These are phyloP conservation scores for Quercus alba DNA, from an alignment of 306 rosid species.

Conservation along the genomic window DNA sequence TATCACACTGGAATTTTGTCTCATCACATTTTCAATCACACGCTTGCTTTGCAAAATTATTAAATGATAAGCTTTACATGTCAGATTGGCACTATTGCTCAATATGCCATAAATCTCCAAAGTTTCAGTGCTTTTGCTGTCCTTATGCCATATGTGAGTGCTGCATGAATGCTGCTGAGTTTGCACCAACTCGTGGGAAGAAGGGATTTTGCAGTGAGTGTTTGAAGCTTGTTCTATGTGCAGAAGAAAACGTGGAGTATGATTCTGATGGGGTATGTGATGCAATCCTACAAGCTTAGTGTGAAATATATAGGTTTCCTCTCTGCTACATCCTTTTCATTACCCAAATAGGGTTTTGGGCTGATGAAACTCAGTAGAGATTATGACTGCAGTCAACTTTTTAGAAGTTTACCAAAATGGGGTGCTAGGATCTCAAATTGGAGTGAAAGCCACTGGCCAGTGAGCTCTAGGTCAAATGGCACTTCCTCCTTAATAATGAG, in stretches of 20 bases:
- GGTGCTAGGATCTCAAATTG: neutral
- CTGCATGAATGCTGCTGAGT: slow-evolving; percentile 36
- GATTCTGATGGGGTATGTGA: slow-evolving; percentile 60
- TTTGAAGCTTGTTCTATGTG: slow-evolving; percentile 41
- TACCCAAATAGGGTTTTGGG: neutral
- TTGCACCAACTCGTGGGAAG: slow-evolving; percentile 27
- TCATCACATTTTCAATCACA: neutral
- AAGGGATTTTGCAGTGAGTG: slow-evolving; percentile 61
- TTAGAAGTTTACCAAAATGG: neutral
- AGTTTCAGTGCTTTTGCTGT: slow-evolving; percentile 58
- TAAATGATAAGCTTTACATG: neutral
- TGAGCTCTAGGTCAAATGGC: too few relatives aligned
- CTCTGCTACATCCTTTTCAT: neutral
- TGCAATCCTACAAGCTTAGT: slow-evolving; percentile 1
- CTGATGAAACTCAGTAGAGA: neutral
- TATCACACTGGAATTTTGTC: neutral
- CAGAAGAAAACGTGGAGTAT: slow-evolving; percentile 42
- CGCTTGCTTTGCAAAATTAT: neutral
- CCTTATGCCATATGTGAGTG: slow-evolving; percentile 47
- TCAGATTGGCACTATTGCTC: slow-evolving; percentile 66
- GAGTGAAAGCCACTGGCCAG: too few relatives aligned
- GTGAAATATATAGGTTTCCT: neutral
- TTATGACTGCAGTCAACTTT: neutral
- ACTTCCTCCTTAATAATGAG: too few relatives aligned
- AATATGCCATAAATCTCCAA: slow-evolving; percentile 33